These are phyloP conservation scores for Solanum hybrid DNA, from an alignment of 305 asterid species.

Conservation along the genomic window DNA sequence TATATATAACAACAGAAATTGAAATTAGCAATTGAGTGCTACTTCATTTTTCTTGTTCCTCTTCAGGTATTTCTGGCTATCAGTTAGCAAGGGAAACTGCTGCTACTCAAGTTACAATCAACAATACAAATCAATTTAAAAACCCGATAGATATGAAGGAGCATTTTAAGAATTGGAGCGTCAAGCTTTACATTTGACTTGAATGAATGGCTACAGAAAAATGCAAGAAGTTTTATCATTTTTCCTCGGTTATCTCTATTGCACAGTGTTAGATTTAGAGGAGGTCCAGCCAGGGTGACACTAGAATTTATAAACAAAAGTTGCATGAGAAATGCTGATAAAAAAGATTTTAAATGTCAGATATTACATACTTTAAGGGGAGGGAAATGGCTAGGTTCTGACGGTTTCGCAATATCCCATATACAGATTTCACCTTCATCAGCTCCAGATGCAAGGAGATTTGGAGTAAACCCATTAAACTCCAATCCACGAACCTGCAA, in stretches of 20 bases:
- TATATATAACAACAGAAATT: neutral
- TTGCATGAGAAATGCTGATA: neutral
- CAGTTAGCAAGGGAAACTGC: neutral
- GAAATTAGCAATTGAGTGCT: neutral
- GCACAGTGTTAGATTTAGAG: neutral
- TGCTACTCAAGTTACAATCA: neutral
- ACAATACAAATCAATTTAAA: neutral
- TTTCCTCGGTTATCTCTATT: neutral
- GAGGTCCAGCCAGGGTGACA: neutral
- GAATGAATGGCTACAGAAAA: neutral
- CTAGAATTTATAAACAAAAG: neutral
- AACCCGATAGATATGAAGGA: neutral
- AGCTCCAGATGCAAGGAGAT: constrained; percentile 94
- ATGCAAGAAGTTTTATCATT: neutral
- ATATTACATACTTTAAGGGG: constrained; percentile 61
- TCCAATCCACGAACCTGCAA: constrained; percentile 76
- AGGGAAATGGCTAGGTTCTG: constrained; percentile 76
- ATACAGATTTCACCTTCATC: constrained; percentile 96
- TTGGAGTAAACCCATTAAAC: constrained; percentile 61
- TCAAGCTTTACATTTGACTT: neutral
- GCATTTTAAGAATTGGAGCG: neutral
- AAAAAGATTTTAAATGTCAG: neutral
- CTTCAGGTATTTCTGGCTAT: neutral
- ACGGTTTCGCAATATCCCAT: constrained; percentile 82
- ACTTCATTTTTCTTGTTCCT: neutral